Evolutionary conservation across 495 filamentous ascomycete genomes (phyloP), one percentile per base, ranked within the genome.

Genomic region (Xylaria curta): DNA sequence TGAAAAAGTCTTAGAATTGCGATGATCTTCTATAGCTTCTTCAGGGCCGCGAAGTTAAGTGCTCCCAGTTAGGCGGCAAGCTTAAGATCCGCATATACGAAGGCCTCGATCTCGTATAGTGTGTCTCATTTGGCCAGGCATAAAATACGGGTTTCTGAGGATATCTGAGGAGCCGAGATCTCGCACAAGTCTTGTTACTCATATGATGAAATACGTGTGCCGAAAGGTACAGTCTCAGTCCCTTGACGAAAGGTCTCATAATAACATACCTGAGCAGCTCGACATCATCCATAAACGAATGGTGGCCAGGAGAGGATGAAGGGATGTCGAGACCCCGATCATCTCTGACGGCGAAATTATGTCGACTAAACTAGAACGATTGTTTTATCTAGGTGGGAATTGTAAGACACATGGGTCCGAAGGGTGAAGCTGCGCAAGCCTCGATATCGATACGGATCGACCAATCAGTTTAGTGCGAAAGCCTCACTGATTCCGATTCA

Each of bases 401-500:
- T 21, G 58, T 38, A 38, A 60, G 58, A 21, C 9, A 13, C 33
- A 4, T 21, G 19, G 10, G 7, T 10, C 38, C 21, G 33, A 38
- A 21, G 26, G 53, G 2, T 13, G 12, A 31, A 56, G 24, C 26
- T 31, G 53, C 53, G 53, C 19, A 56, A 28, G 58, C 58, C 33
- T 38, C 12, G 21, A 60, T n/a, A 38, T 60, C 33, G 54, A 59
- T 36, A 59, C 17, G 33, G 58, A 60, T 21, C 17, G 3, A 13
- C 58, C 58, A 60, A 60, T 60, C 58, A 60, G 17, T 38, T 38
- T 0, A n/a, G 58, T n/a, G 38, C 19, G 58, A 38, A 38, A 38
- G 58, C 58, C 58, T 60, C 28, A 38, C 38, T 42, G n/a, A 21
- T 15, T n/a, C 19, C 3, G 36, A 26, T 24, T 44, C 21, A 44